Base-by-base conservation (phyloP, 2,329 filamentous ascomycete genomes). In the Aspergillus puulaauensis region DNA sequence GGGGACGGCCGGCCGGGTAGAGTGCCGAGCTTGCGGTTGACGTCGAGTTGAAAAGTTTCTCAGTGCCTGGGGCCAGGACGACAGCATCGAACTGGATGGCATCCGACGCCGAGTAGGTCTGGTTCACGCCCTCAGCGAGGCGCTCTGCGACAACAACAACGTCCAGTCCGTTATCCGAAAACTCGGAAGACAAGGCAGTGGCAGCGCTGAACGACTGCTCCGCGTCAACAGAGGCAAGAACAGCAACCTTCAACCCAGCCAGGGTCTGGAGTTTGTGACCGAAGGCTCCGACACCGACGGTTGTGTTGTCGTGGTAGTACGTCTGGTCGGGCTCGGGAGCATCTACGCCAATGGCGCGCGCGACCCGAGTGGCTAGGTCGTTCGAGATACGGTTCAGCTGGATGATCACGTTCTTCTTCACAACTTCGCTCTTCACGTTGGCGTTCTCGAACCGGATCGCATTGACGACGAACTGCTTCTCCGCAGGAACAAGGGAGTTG, bases 391-490 rank as follows among this genome's bases (percentile, higher is more conserved):
- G 81, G 78, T 91, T 91, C 11, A 91, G 80, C 68, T 91, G 88
- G 15, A 77, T 75, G 43, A 91, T 78, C 1, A 89, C 84, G 62
- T 90, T 90, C 62, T 82, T 73, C 73, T 86, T 86, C 15, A 91
- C 84, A 2, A 79, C 67, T 0, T 73, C 63, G 43, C 83, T 86
- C 64, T 79, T 75, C 35, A 91, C 65, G 14, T 88, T 82, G 21
- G 84, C 81, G 0, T 81, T 82, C 75, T 91, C 89, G 70, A 91
- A 90, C 27, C 88, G 86, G 54, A 91, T 85, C 0, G 87, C 88
- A 70, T 91, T 88, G 75, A 91, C 80, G 40, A 91, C 72, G 68
- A 90, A 87, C 67, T 91, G 88, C 70, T 90, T 83, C 73, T 91
- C 88, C 0, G 80, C 79, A 2, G 81, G 78, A 2, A 81, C 77